Evolutionary conservation across 1,139 yeast genomes (phyloP), one percentile per base, ranked within the genome.

Genomic region (Pneumocystis canis): DNA sequence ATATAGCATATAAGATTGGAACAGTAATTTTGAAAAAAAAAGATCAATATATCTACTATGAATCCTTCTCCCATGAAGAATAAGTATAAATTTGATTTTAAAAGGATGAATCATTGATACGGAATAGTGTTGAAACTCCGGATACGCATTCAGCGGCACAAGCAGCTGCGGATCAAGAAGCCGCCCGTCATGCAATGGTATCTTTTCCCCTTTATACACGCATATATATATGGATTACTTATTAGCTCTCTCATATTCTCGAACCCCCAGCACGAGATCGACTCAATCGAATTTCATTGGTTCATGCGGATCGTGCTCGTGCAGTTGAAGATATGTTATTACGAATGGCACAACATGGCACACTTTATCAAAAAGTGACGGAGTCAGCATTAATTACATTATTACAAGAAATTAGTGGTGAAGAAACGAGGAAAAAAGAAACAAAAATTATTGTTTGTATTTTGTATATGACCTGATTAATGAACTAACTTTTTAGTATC

Each of bases 181-280:
- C n/a, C n/a, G n/a, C 47, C 47, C 65, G 58, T 33, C 63, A 33
- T 31, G 62, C 61, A 9, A 58, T 60, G 59, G 63, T 67, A 56
- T n/a, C n/a, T n/a, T n/a, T n/a, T n/a, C n/a, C n/a, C n/a, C n/a
- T n/a, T n/a, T n/a, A n/a, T n/a, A n/a, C n/a, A n/a, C n/a, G n/a
- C n/a, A n/a, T n/a, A n/a, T n/a, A n/a, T n/a, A n/a, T n/a, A n/a
- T n/a, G n/a, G n/a, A n/a, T n/a, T n/a, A n/a, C n/a, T n/a, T n/a
- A n/a, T n/a, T 31, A 73, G 74, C 75, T 90, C 63, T 80, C 88
- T 3, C 90, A 87, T 68, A 80, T 88, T 18, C 77, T 92, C 61
- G 87, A 87, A 65, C 84, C 89, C 6, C 82, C 80, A 62, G 98
- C 97, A 0, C 79, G 95, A 62, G 97, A 92, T 73, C 79, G 98